These are phyloP conservation scores for Puccinia horiana DNA, from an alignment of 1,284 basidiomycete species.

Conservation along the genomic window DNA sequence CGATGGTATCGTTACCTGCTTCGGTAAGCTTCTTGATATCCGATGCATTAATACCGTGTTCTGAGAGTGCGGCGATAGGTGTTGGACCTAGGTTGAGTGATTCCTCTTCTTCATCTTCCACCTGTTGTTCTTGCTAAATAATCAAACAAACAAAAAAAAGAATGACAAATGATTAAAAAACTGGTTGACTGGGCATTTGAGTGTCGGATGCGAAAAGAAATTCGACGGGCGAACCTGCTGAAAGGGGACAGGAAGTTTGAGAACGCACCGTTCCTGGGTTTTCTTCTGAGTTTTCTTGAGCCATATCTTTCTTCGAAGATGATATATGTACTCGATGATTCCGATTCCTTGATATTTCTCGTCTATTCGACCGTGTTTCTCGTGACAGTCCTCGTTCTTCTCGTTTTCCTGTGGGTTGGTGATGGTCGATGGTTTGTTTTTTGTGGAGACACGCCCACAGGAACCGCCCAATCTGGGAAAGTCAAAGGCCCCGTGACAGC, in stretches of 20 bases:
- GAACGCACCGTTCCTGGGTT: slow-evolving; percentile 1
- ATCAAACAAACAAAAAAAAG: too few species aligned
- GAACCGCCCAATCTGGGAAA: too few species aligned
- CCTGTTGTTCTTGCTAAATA: slow-evolving; percentile 36
- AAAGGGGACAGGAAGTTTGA: not conserved
- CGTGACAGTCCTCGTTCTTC: not conserved
- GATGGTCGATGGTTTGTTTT: too few species aligned
- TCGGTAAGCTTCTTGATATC: slow-evolving; percentile 97
- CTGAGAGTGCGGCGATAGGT: slow-evolving; percentile 59
- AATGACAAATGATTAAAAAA: not conserved
- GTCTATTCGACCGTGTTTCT: not conserved
- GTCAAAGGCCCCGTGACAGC: too few species aligned
- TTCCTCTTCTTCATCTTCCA: slow-evolving; percentile 39
- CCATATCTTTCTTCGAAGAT: not conserved
- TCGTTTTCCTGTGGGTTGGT: not conserved
- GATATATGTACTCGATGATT: not conserved
- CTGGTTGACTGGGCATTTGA: not conserved
- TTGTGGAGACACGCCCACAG: too few species aligned
- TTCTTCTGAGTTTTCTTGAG: slow-evolving; percentile 10
- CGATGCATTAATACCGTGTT: slow-evolving; percentile 83
- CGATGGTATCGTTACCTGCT: slow-evolving; percentile 88
- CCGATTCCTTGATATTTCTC: not conserved
- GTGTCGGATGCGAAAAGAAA: not conserved
- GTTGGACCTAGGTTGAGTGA: slow-evolving; percentile 26
- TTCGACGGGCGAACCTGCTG: slow-evolving; percentile 2